Base-by-base conservation (phyloP, 352 stramenopile genomes). In the Pythium phragmiticola region DNA sequence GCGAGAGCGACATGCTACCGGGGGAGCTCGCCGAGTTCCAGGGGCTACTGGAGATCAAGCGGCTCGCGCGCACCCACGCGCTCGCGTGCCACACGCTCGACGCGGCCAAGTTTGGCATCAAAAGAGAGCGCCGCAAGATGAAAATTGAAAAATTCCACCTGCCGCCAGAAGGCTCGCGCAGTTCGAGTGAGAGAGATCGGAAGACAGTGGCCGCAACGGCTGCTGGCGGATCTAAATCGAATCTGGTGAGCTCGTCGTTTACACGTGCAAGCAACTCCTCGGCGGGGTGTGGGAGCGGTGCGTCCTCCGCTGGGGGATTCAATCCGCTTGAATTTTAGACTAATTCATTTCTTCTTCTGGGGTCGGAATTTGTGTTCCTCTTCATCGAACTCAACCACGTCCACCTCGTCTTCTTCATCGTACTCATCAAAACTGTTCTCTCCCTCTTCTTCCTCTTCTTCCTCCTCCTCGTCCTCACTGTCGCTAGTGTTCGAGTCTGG, bases 81-180 rank as follows among this genome's bases (percentile, higher is more conserved):
- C 63, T 92, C 1, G 76, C 83, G 23, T 76, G 71, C 26, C 73
- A 90, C 60, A 72, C 79, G 12, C 59, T 80, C 1, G 80, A 86
- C 46, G 77, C 82, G 34, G 71, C 72, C 41, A 84, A 84, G 33
- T 84, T 81, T 30, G 83, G 80, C 13, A 52, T 92, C 52, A 87
- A 87, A 60, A 78, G 83, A 37, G 80, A 88, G 37, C 77, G 72
- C 5, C 80, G 83, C 21, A 90, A 90, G 65, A 69, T 90, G n/a
- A 84, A 83, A 55, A 76, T 92, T 51, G 83, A 92, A n/a, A 86
- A 88, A 55, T 84, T 92, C 47, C 83, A 92, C 55, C 63, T 92
- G 19, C 80, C 78, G 0, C 83, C 83, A 0, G 83, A 90, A 72
- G 78, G 71, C 2, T 88, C 78, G 21, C 82, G 80, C 47, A 86